Percentiles rank a stretch among this genome's conserved stretches.
Conservation (phyloP, 176 grass and related monocot species). For the Areca catechu region DNA sequence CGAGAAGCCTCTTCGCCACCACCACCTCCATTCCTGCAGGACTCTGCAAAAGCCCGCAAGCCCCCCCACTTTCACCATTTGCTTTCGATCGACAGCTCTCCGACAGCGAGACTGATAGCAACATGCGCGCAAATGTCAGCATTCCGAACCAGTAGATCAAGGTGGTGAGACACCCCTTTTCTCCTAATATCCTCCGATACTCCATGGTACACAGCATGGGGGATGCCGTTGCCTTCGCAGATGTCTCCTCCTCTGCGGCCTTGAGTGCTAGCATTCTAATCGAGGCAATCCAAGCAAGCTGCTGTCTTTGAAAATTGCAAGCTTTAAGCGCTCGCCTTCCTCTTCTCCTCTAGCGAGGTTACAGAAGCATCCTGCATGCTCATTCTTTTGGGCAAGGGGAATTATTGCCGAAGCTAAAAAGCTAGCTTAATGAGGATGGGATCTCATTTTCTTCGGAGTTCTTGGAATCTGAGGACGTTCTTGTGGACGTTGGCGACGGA, state of each 20-base stretch:
- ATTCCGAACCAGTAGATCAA: constrained; percentile 29
- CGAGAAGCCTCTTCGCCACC: constrained; percentile 60
- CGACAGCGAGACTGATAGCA: constrained; percentile 41
- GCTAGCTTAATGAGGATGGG: constrained; percentile 42
- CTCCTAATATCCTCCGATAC: constrained; percentile 52
- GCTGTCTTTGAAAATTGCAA: constrained; percentile 62
- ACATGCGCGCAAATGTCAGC: constrained; percentile 31
- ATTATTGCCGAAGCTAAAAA: constrained; percentile 52
- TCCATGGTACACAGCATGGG: constrained; percentile 19
- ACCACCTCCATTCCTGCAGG: constrained; percentile 41
- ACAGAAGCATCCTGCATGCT: constrained; percentile 49
- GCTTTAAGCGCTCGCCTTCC: constrained; percentile 38
- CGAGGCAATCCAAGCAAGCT: constrained; percentile 51
- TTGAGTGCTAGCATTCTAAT: too few species aligned
- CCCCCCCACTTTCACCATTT: constrained; percentile 64
- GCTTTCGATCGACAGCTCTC: constrained; percentile 58
- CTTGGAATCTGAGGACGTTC: constrained; percentile 46
- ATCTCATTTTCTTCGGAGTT: constrained; percentile 56
- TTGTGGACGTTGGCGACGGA: constrained; percentile 42
- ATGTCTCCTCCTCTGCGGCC: constrained; percentile 23
- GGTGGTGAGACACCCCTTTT: constrained; percentile 57
- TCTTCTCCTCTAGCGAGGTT: constrained; percentile 57
- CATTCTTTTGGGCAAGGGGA: constrained; percentile 46
- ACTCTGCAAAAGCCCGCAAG: constrained; percentile 60
- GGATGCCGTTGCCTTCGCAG: constrained; percentile 40